Percentiles rank a stretch among this genome's conserved stretches.
Evolutionary conservation across 192 early-diverging fungal genomes (phyloP).

Genomic region (Helicostylum pulchrum): DNA sequence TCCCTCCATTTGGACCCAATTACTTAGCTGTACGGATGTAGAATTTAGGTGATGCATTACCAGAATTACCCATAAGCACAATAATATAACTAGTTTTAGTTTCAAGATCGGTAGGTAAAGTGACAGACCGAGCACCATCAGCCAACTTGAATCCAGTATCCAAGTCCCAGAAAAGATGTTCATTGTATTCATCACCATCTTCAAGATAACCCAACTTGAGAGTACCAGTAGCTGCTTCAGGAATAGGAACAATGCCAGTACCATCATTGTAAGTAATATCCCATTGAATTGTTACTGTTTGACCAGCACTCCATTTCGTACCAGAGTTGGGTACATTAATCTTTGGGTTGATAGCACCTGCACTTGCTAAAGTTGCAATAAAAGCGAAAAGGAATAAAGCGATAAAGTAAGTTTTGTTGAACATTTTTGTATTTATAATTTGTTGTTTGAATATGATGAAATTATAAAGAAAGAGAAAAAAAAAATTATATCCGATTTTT

Average conservation of each 20-base stretch:
- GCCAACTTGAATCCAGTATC: slow-evolving; percentile 17
- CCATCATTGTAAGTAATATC: slow-evolving; percentile 5
- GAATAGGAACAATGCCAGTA: slow-evolving; percentile 11
- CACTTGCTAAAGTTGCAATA: slow-evolving; percentile 1
- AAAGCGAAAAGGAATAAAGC: not conserved
- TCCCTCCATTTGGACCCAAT: not conserved
- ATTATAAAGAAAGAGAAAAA: no score
- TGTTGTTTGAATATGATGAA: no score
- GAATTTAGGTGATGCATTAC: slow-evolving; percentile 24
- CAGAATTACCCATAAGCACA: slow-evolving; percentile 28
- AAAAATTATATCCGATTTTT: no score
- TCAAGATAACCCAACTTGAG: slow-evolving; percentile 26
- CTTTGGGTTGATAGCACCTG: slow-evolving; percentile 13
- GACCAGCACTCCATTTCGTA: slow-evolving; percentile 25
- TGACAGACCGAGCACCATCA: slow-evolving; percentile 14
- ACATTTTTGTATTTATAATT: no score
- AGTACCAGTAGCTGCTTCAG: slow-evolving; percentile 14
- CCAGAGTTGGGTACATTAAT: slow-evolving; percentile 8
- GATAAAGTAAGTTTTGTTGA: no score
- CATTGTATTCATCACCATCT: slow-evolving; percentile 11
- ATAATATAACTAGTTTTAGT: slow-evolving; percentile 24
- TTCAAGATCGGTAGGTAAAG: slow-evolving; percentile 9
- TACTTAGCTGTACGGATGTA: slow-evolving; percentile 12
- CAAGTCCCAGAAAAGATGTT: slow-evolving; percentile 19
- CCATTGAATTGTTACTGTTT: slow-evolving; percentile 18